Conservation (phyloP, 2,329 filamentous ascomycete species). For the Alternaria conjuncta region DNA sequence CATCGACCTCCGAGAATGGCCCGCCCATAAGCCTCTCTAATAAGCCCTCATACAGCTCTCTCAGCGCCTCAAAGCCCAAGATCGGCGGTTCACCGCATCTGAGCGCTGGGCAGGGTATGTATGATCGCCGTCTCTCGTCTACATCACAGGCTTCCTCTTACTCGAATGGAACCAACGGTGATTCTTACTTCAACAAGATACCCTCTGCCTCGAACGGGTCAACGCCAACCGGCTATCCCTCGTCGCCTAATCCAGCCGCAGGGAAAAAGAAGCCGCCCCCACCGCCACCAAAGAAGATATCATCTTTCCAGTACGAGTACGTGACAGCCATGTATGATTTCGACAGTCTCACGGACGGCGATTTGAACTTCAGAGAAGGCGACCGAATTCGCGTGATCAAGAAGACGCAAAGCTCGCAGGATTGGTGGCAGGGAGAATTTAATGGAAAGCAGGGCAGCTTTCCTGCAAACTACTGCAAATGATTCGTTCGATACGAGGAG, state of each 20-base stretch:
- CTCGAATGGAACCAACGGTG: constrained; percentile 36
- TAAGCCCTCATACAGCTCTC: constrained; percentile 45
- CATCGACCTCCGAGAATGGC: constrained; percentile 36
- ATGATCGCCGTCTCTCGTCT: constrained; percentile 39
- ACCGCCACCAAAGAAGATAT: constrained; percentile 67
- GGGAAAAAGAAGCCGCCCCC: constrained; percentile 78
- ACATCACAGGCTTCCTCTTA: constrained; percentile 41
- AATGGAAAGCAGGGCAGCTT: constrained; percentile 73
- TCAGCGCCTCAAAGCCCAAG: constrained; percentile 42
- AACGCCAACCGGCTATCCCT: constrained; percentile 27
- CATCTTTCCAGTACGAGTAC: constrained; percentile 59
- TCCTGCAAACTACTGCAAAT: constrained; percentile 81
- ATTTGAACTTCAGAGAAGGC: constrained; percentile 77
- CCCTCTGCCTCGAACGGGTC: constrained; percentile 46
- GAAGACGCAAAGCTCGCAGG: constrained; percentile 79
- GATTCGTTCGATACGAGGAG: not conserved
- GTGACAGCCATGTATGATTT: constrained; percentile 80
- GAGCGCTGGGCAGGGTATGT: constrained; percentile 38
- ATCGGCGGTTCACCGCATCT: constrained; percentile 44
- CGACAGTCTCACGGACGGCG: constrained; percentile 70
- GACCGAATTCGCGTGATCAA: constrained; percentile 79
- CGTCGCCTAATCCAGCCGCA: constrained; percentile 52
- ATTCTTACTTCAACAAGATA: constrained; percentile 52
- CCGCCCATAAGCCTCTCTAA: constrained; percentile 39
- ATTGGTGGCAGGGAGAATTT: constrained; percentile 87